Evolutionary conservation across 1,139 yeast genomes (phyloP).

Genomic region (Candida sojae): DNA sequence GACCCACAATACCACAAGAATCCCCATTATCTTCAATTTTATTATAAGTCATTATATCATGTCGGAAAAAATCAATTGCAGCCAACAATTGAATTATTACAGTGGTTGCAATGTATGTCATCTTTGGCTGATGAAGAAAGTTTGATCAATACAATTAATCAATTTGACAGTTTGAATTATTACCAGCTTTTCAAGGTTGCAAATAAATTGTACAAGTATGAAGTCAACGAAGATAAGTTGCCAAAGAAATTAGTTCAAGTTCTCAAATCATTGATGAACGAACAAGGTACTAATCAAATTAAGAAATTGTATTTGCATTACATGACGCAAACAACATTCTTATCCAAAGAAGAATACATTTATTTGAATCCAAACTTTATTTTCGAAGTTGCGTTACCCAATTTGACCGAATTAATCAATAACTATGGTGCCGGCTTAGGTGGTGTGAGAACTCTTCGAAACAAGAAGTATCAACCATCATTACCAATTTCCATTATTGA

Average conservation of each 20-base stretch:
- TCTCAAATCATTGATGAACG: slow-evolving; percentile 33
- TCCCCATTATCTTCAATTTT: slow-evolving; percentile 43
- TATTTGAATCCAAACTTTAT: slow-evolving; percentile 51
- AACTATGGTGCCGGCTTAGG: slow-evolving; percentile 66
- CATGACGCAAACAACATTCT: slow-evolving; percentile 44
- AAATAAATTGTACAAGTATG: slow-evolving; percentile 75
- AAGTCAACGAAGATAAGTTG: slow-evolving; percentile 71
- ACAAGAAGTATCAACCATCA: slow-evolving; percentile 60
- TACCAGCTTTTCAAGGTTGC: slow-evolving; percentile 69
- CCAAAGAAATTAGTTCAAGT: slow-evolving; percentile 46
- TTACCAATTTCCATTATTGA: slow-evolving; percentile 63
- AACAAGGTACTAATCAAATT: slow-evolving; percentile 43
- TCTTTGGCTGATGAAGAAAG: slow-evolving; percentile 55
- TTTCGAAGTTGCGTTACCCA: slow-evolving; percentile 59
- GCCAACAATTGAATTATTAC: slow-evolving; percentile 78
- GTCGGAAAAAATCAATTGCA: slow-evolving; percentile 68
- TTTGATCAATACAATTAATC: slow-evolving; percentile 57
- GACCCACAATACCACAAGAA: slow-evolving; percentile 17
- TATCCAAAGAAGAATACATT: slow-evolving; percentile 43
- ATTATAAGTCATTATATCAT: slow-evolving; percentile 55
- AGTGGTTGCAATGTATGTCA: slow-evolving; percentile 89
- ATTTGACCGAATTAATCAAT: slow-evolving; percentile 56
- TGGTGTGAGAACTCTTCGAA: slow-evolving; percentile 46
- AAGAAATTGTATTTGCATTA: slow-evolving; percentile 35
- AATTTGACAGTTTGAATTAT: slow-evolving; percentile 63